Conservation (phyloP, 1,139 yeast species). For the Blastobotrys indianensis region DNA sequence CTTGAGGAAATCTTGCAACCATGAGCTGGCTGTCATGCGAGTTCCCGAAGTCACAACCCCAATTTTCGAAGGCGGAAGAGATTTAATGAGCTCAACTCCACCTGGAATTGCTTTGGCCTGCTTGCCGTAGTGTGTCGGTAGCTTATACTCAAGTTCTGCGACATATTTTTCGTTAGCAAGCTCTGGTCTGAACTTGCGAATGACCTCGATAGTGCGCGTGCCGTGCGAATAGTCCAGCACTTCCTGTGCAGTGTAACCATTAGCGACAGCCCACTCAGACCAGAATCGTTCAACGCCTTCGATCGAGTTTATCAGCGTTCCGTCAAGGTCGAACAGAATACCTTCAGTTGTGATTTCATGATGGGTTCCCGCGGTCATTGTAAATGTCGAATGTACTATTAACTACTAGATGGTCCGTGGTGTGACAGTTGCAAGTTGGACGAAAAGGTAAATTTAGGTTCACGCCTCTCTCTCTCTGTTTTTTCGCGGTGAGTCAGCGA, state of each 20-base stretch:
- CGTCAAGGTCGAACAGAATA: conserved; percentile 69
- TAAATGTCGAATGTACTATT: no score
- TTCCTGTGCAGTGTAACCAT: conserved; percentile 61
- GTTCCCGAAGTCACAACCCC: conserved; percentile 82
- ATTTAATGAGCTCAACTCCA: conserved; percentile 52
- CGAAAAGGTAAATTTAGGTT: no score
- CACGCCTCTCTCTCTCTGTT: no score
- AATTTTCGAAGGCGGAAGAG: conserved; percentile 42
- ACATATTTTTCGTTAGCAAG: conserved; percentile 60
- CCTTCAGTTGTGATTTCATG: conserved; percentile 18
- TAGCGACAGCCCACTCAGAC: conserved; percentile 62
- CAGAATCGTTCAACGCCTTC: conserved; percentile 74
- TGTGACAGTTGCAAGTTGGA: no score
- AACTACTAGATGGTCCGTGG: no score
- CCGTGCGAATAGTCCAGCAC: conserved; percentile 72
- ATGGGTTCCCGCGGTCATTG: no score
- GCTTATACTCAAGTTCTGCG: conserved; percentile 57
- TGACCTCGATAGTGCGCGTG: conserved; percentile 69
- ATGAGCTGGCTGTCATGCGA: conserved; percentile 60
- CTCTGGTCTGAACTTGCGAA: conserved; percentile 65
- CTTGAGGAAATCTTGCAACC: conserved; percentile 51
- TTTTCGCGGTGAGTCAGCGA: no score
- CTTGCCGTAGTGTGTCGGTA: conserved; percentile 64
- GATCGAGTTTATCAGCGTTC: conserved; percentile 72
- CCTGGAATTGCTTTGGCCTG: conserved; percentile 67